Evolutionary conservation across 495 filamentous ascomycete genomes (phyloP).

Genomic region (Pseudevernia furfuracea): DNA sequence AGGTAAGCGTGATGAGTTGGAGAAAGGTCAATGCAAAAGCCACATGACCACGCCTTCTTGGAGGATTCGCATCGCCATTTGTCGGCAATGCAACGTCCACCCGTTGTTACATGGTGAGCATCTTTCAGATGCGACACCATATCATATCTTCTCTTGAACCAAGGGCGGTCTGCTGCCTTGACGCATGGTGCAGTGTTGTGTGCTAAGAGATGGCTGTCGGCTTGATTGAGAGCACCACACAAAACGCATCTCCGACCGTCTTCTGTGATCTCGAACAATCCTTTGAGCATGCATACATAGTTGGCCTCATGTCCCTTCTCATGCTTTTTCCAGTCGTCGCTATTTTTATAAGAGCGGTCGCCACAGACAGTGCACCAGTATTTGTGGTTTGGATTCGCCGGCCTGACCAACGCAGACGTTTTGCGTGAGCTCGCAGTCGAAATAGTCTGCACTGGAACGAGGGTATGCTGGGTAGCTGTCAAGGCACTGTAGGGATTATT

Average conservation of each 20-base stretch:
- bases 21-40: slow-evolving; percentile 6
- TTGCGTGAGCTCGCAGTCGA: background rate
- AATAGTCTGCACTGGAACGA: background rate
- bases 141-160: slow-evolving; percentile 6
- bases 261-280: background rate
- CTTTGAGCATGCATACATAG: background rate
- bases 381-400: background rate
- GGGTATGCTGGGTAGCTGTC: background rate
- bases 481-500: background rate
- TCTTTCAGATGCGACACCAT: slow-evolving; percentile 3
- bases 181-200: background rate
- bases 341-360: background rate
- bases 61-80: slow-evolving; percentile 2
- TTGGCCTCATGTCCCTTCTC: slow-evolving; percentile 8
- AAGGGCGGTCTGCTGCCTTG: background rate
- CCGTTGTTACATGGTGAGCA: background rate
- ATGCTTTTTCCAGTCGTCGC: slow-evolving; percentile 9
- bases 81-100: background rate
- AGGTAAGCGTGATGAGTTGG: background rate
- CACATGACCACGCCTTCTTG: slow-evolving; percentile 8
- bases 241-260: background rate
- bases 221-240: background rate
- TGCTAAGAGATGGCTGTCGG: background rate
- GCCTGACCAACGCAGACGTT: background rate
- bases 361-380: slow-evolving; percentile 13